Evolutionary conservation across 2,329 filamentous ascomycete genomes (phyloP), one percentile per base, ranked within the genome.

Genomic region (Xylaria polymorpha): DNA sequence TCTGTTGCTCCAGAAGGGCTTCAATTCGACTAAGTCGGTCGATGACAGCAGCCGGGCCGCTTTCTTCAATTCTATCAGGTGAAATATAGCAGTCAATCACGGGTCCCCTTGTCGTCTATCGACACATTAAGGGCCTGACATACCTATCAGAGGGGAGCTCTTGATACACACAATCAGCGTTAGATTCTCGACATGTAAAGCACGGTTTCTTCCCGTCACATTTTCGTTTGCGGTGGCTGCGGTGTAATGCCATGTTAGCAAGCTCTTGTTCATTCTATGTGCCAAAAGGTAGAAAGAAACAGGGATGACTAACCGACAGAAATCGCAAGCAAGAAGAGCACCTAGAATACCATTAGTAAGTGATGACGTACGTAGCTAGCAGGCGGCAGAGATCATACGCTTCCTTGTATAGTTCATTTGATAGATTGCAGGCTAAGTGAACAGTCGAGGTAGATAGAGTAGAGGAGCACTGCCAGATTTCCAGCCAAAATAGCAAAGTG

Each of bases 251-350:
- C 44, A 74, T 69, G 60, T 72, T 60, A 69, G 43, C 56, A 61
- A n/a, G 64, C 41, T 25, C 59, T 46, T 43, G 18, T 59, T 48
- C 35, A 57, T 20, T 35, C 46, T 32, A 53, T 37, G 9, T 39
- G n/a, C 29, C n/a, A 61, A 29, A 29, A n/a, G 50, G 20, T 39
- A 32, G 44, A 22, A 48, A 62, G 43, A 20, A 56, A 20, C 25
- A 58, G 4, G 55, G 35, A 64, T 37, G 64, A 62, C 55, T 25
- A 74, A 74, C 77, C 77, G 75, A 71, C 80, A 82, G 67, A 82
- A 82, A 70, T 82, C 80, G 72, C 80, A 82, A 63, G 81, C 81
- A 69, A 82, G 73, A 29, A 81, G 75, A 53, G 80, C 80, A 35
- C 80, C 80, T 82, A 58, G 58, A 41, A 48, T 32, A 51, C 35